Percentiles rank a stretch among this genome's conserved stretches.
phyloP scores from a whole-genome alignment of 352 stramenopile species.

The Pythium phragmiticola region DNA sequence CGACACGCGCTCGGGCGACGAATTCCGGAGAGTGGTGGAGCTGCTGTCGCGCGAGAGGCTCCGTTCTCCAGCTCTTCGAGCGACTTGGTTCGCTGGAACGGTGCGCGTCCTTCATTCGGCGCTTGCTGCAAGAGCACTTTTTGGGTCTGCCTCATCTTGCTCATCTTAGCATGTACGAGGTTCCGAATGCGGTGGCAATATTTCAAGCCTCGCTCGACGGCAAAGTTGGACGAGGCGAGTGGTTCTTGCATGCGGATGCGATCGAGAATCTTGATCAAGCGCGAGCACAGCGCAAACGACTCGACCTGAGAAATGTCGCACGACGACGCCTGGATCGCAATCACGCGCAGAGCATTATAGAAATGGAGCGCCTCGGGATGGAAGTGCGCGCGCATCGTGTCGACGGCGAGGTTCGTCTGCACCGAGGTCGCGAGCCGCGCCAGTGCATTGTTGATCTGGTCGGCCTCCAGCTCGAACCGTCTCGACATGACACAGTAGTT shows the following conservation, averaged over 20 bases:
- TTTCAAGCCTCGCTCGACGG: conserved; percentile 50
- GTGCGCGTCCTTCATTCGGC: conserved; percentile 35
- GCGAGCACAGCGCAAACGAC: conserved; percentile 71
- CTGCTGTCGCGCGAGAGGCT: not conserved
- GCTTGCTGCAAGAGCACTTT: conserved; percentile 75
- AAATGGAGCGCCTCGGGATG: conserved; percentile 62
- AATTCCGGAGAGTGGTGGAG: conserved; percentile 6
- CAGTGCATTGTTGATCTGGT: conserved; percentile 73
- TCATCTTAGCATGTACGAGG: conserved; percentile 87
- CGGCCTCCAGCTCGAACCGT: conserved; percentile 69
- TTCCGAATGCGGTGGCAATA: conserved; percentile 61
- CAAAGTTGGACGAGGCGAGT: conserved; percentile 38
- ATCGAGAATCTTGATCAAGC: conserved; percentile 79
- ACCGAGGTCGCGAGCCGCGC: conserved; percentile 56
- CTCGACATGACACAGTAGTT: conserved; percentile 82
- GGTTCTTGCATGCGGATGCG: conserved; percentile 60
- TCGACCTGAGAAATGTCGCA: conserved; percentile 77
- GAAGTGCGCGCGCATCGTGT: conserved; percentile 44
- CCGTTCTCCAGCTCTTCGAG: conserved; percentile 61
- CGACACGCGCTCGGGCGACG: conserved; percentile 44
- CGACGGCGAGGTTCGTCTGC: conserved; percentile 44
- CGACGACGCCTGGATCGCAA: conserved; percentile 65
- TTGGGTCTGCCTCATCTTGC: conserved; percentile 79
- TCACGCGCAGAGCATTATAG: conserved; percentile 64
- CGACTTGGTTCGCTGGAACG: conserved; percentile 80